Conservation (phyloP, 202 grass and related monocot genomes). For the Cymbopogon flexuosus region DNA sequence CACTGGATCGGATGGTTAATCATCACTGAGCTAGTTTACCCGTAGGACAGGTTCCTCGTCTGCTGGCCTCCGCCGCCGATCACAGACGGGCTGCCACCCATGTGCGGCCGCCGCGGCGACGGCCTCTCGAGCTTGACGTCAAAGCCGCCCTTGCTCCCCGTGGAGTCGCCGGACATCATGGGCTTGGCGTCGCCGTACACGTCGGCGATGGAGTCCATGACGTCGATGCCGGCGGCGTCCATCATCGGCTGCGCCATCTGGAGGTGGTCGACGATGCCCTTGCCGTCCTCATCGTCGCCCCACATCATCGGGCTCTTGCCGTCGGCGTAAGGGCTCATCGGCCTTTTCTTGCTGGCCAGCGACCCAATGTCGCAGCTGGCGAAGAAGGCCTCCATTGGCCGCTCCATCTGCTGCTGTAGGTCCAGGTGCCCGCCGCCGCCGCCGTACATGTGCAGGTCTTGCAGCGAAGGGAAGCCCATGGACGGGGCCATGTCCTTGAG, state of each 20-base stretch:
- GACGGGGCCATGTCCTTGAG: constrained; percentile 59
- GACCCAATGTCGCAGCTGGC: constrained; percentile 44
- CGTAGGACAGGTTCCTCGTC: constrained; percentile 68
- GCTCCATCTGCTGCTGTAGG: constrained; percentile 72
- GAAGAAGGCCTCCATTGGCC: constrained; percentile 68
- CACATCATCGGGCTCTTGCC: constrained; percentile 84
- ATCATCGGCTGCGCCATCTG: constrained; percentile 59
- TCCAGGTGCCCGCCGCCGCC: constrained; percentile 46
- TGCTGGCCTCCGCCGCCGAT: constrained; percentile 39
- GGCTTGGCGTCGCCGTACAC: constrained; percentile 67
- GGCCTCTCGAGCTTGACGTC: constrained; percentile 62
- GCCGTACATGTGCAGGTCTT: constrained; percentile 75
- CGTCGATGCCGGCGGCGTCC: constrained; percentile 37
- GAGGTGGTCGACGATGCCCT: constrained; percentile 45
- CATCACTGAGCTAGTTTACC: constrained; percentile 33
- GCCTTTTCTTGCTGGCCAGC: constrained; percentile 59
- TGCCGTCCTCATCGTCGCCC: constrained; percentile 50
- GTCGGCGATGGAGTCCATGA: constrained; percentile 63
- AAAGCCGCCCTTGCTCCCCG: constrained; percentile 45
- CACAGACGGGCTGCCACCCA: constrained; percentile 55
- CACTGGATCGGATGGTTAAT: constrained; percentile 7
- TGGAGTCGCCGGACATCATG: constrained; percentile 54
- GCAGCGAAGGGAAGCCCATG: constrained; percentile 64
- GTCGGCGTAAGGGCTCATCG: constrained; percentile 31
- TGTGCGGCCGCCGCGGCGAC: constrained; percentile 54